Evolutionary conservation across 805 yeast genomes (phyloP), one percentile per base, ranked within the genome.

Genomic region (Metschnikowia picachoensis): DNA sequence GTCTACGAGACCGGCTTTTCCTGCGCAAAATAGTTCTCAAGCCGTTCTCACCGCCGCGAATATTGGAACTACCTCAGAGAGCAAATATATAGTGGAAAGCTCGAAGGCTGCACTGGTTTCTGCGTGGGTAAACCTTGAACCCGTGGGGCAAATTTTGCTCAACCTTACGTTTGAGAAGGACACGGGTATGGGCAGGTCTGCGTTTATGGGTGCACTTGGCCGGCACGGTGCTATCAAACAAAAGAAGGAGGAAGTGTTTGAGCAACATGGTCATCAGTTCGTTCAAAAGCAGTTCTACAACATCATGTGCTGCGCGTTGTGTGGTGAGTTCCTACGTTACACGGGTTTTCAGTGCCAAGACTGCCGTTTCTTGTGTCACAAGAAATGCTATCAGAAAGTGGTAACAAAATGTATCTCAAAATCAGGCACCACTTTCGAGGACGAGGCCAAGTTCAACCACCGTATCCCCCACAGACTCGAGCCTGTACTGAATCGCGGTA

Each of bases 181-280:
- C 1, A 68, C 58, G 46, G 65, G 61, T 35, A 60, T 62, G 3
- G 72, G 71, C 12, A 49, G 60, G 13, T 65, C 64, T 37, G 70
- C 67, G 30, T 70, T 70, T 42, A 68, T 67, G 69, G 76, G 76
- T 12, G 74, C 70, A 3, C 61, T 72, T 49, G 77, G 85, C 6
- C 95, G 99, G 75, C 97, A 92, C 62, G 98, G 97, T 71, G 99
- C 99, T 51, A 92, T 94, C 53, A 85, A 96, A 60, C 94, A 89
- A 65, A 83, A 91, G 70, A 89, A 91, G 56, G 88, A 83, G 60
- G 95, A 87, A 55, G 88, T 94, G 2, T 87, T 83, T 62, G 97
- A 92, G 66, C 94, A 89, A 58, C 95, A 89, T 62, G 99, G 99
- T 14, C 99, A 94, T 69, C 95, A 89, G 66, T 94, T 94, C 68